Evolutionary conservation across 1,139 yeast genomes (phyloP).

Genomic region (Candida buenavistaensis): DNA sequence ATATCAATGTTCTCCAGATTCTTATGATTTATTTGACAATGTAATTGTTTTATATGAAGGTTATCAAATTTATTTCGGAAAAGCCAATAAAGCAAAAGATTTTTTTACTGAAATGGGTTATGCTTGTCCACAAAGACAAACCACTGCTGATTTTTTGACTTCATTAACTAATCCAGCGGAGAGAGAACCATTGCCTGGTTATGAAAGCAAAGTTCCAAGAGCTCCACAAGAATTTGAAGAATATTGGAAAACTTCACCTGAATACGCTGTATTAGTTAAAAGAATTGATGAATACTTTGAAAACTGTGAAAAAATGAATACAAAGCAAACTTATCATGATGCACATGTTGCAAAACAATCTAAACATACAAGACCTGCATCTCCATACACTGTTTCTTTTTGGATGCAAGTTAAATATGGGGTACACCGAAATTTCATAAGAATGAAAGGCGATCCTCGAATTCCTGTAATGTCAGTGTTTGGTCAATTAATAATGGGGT

Average conservation of each 20-base stretch:
- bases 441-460: slow-evolving; percentile 30
- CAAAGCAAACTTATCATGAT: slow-evolving; percentile 15
- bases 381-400: slow-evolving; percentile 34
- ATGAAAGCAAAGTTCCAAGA: slow-evolving; percentile 28
- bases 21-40: too few species aligned
- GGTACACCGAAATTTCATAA: slow-evolving; percentile 24
- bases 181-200: too few species aligned
- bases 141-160: too few species aligned
- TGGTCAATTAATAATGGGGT: slow-evolving; percentile 29
- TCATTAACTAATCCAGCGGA: too few species aligned
- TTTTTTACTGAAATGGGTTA: too few species aligned
- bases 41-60: too few species aligned
- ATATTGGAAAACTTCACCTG: slow-evolving; percentile 26
- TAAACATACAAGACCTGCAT: slow-evolving; percentile 19
- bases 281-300: slow-evolving; percentile 21
- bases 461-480: slow-evolving; percentile 23
- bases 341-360: slow-evolving; percentile 32
- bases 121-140: too few species aligned
- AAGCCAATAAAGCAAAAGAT: too few species aligned
- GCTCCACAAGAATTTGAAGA: slow-evolving; percentile 26
- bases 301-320: slow-evolving; percentile 9
- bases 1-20: too few species aligned
- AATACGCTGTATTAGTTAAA: slow-evolving; percentile 15
- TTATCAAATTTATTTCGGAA: too few species aligned
- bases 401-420: slow-evolving; percentile 31